Evolutionary conservation across 2,329 filamentous ascomycete genomes (phyloP).

Genomic region (Fragosphaeria purpurea): DNA sequence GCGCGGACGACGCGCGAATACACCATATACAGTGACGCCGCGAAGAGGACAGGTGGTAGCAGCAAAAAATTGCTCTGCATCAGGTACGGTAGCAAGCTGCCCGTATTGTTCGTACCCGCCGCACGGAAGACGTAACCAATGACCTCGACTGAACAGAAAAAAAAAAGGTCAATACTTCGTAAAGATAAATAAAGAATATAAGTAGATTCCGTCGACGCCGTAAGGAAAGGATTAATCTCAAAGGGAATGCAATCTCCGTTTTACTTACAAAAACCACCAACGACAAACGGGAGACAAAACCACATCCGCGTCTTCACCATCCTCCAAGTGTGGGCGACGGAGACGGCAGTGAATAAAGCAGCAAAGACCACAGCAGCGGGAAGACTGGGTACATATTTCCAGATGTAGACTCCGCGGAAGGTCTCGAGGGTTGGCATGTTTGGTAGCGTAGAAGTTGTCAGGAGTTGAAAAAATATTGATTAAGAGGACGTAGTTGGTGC

Average conservation of each 20-base stretch:
- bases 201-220: no score
- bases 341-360: not conserved
- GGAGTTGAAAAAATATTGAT: no score
- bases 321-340: not conserved
- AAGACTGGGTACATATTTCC: slow-evolving; percentile 7
- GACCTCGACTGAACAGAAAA: slow-evolving; percentile 2
- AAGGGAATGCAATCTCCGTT: no score
- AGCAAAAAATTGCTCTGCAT: slow-evolving; percentile 30
- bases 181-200: no score
- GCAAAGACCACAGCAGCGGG: slow-evolving; percentile 2
- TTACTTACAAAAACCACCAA: slow-evolving; percentile 4
- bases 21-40: slow-evolving; percentile 36
- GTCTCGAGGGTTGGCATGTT: slow-evolving; percentile 1
- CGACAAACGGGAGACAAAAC: slow-evolving; percentile 5
- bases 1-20: slow-evolving; percentile 27
- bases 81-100: slow-evolving; percentile 28
- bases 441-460: not conserved
- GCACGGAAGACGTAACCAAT: slow-evolving; percentile 3
- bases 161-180: no score
- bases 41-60: slow-evolving; percentile 34
- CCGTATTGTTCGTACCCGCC: slow-evolving; percentile 24
- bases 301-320: slow-evolving; percentile 1
- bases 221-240: no score
- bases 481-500: not conserved
- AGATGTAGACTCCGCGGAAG: not conserved